phyloP scores from a whole-genome alignment of 2,329 filamentous ascomycete genomes.

The Phaeosphaeriaceae sp. region DNA sequence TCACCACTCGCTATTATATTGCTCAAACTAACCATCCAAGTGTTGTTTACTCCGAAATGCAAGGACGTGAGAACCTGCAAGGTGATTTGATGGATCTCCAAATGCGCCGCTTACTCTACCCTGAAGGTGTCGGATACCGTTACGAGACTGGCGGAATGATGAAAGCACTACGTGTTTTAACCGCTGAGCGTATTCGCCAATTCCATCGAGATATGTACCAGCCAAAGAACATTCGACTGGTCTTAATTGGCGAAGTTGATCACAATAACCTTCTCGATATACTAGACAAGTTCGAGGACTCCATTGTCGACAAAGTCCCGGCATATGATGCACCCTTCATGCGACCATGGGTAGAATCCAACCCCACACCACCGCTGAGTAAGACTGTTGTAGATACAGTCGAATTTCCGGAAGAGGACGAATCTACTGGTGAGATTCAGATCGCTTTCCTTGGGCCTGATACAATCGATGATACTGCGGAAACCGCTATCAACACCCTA shows the following conservation, averaged over 20 bases:
- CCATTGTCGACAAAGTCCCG: slow-evolving; percentile 83
- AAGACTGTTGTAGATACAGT: slow-evolving; percentile 78
- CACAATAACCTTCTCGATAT: slow-evolving; percentile 80
- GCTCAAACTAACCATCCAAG: slow-evolving; percentile 46
- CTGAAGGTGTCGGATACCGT: slow-evolving; percentile 86
- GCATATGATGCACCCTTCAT: slow-evolving; percentile 76
- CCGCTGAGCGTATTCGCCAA: slow-evolving; percentile 86
- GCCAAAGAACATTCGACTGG: slow-evolving; percentile 88
- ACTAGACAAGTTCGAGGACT: slow-evolving; percentile 85
- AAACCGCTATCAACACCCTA: slow-evolving; percentile 78
- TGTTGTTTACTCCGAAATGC: slow-evolving; percentile 99
- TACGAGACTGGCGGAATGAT: slow-evolving; percentile 99
- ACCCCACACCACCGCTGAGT: slow-evolving; percentile 73
- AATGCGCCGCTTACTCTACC: slow-evolving; percentile 81
- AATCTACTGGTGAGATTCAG: slow-evolving; percentile 86
- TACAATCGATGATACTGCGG: slow-evolving; percentile 67
- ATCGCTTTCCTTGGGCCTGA: slow-evolving; percentile 87
- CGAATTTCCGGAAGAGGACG: slow-evolving; percentile 95
- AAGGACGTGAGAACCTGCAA: slow-evolving; percentile 86
- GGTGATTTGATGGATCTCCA: slow-evolving; percentile 86
- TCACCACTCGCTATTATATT: neutral
- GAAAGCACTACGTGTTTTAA: slow-evolving; percentile 84
- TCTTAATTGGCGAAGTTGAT: slow-evolving; percentile 91
- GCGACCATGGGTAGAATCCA: slow-evolving; percentile 89
- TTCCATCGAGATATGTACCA: slow-evolving; percentile 99